Base-by-base conservation (phyloP, 1,284 basidiomycete genomes). In the Boletus albobrunnescens region DNA sequence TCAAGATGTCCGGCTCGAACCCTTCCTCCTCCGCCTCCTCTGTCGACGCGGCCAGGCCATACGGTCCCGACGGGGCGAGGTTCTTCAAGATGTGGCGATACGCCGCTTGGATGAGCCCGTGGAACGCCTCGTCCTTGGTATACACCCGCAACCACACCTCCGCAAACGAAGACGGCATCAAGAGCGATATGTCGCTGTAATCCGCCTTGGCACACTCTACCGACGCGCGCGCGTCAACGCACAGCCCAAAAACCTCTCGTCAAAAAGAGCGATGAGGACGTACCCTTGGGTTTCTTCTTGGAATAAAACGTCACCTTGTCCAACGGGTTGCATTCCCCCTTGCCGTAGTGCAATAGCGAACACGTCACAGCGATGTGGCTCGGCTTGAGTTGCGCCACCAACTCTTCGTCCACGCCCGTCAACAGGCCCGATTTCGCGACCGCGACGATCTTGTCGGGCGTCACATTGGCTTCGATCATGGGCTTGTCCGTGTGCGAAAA, bases 231-330 rank as follows among this genome's bases (percentile, higher is more conserved):
- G 45, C 36, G 39, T 38, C 27, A 32, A 24, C 35, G 16, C 31
- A 5, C 9, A 14, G 14, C 27, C 36, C 23, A 27, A 14, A n/a
- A 16, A 5, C 28, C 1, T 14, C 13, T 14, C 28, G 14, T 9
- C 13, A 8, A 7, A 11, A n/a, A n/a, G n/a, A n/a, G n/a, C n/a
- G n/a, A 33, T 3, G 6, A 7, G 11, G 13, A 35, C 40, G 50
- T 55, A 87, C 86, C 55, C 50, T 81, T 63, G 0, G 77, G 77
- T 23, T 76, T 70, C n/a, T 71, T 67, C 64, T 89, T 90, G 0
- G 82, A 81, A 58, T 88, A 91, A 58, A 90, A 91, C 56, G 73
- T 77, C 46, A 88, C 77, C 23, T 67, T 72, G 36, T 83, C 74
- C 22, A 91, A 59, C 1, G 88, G 87, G 56, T 87, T 87, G 54